Evolutionary conservation across 1,139 yeast species (phyloP).

Genomic region (Geotrichum bryndzae): DNA sequence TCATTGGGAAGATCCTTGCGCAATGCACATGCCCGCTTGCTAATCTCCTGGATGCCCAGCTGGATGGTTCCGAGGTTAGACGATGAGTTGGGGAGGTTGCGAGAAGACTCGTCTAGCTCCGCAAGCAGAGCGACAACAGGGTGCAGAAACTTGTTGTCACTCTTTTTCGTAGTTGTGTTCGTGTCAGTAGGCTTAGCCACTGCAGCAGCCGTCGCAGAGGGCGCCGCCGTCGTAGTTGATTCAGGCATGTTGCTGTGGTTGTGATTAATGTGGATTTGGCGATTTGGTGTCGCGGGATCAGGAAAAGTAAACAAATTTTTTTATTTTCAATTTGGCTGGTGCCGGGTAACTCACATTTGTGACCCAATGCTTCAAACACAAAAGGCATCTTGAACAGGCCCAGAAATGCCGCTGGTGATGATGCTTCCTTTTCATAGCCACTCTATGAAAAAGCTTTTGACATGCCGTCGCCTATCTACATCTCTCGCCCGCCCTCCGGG

Average conservation of each 20-base stretch:
- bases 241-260: not conserved
- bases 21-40: constrained; percentile 58
- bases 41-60: constrained; percentile 73
- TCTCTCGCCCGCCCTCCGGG: constrained; percentile 46
- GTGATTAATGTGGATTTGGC: not conserved
- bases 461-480: constrained; percentile 48
- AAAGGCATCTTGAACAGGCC: not conserved
- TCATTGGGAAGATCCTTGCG: constrained; percentile 44
- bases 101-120: constrained; percentile 66
- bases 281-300: not conserved
- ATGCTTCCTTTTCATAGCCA: not conserved
- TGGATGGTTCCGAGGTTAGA: constrained; percentile 68
- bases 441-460: not conserved
- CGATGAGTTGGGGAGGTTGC: constrained; percentile 60
- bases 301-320: not conserved
- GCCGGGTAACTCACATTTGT: not conserved
- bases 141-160: constrained; percentile 26
- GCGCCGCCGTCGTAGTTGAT: not conserved
- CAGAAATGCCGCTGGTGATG: not conserved
- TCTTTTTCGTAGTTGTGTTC: not conserved
- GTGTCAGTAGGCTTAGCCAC: constrained; percentile 4
- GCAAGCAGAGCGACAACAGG: constrained; percentile 41
- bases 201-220: not conserved
- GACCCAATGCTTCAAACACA: not conserved
- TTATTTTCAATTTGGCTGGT: not conserved